Base-by-base conservation (phyloP, 129 eudicot species). In the Sambucus nigra region DNA sequence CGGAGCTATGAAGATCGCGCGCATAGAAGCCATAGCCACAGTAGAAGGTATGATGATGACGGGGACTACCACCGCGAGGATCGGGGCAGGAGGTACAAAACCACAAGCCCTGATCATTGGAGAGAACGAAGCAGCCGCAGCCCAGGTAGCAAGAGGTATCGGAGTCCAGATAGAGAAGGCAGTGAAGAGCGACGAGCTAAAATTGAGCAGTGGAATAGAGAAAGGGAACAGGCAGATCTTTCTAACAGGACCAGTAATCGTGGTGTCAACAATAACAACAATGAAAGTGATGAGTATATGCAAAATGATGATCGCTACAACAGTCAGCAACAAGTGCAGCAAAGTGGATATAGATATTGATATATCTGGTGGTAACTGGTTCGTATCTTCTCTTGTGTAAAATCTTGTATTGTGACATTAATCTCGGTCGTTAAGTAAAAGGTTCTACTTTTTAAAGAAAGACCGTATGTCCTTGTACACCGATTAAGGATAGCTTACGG, bases 151-250 rank as follows among this genome's bases (percentile, higher is more conserved):
- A 62, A 76, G 68, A 77, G 78, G 65, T 68, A 61, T 20, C 77
- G 64, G 23, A 88, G 96, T 54, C 96, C 91, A 5, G 76, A 69
- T 60, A 80, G 96, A 67, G 94, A 80, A 48, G 80, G 94, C 45
- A 88, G 96, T 70, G 94, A 83, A 73, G 96, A 88, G 55, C 72
- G 96, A 48, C 83, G 96, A 53, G 94, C 96, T 29, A 83, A 76
- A 70, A 88, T 88, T 54, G 96, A 77, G 73, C 80, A 77, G 58
- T 88, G 96, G 96, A 88, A 83, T 57, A 69, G 81, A 61, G 91
- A 77, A 67, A 83, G 65, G 67, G 96, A 88, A 65, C 67, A 77
- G 44, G 81, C 81, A n/a, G 85, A 83, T 61, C 70, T 38, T 14
- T 51, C 55, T 47, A 53, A 14, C 25, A 71, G 63, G 32, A 24